Evolutionary conservation across 2,329 filamentous ascomycete species (phyloP).

Genomic region (Aspergillus tubingensis): DNA sequence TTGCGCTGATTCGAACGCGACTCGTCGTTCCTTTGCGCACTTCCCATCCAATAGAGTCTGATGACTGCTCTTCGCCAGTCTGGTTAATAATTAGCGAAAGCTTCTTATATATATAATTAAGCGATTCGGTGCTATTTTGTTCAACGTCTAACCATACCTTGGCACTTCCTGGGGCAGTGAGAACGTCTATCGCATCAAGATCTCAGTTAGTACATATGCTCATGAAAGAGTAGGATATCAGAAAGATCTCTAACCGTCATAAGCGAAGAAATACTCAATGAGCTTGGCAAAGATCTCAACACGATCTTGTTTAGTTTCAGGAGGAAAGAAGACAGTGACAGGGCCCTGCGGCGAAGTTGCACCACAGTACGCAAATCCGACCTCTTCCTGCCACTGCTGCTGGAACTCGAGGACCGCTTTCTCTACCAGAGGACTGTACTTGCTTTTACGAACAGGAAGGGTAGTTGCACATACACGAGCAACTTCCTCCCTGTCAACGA

Average conservation of each 20-base stretch:
- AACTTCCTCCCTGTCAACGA: background rate
- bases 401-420: background rate
- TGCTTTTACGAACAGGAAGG: background rate
- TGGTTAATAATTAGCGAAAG: too few relatives aligned
- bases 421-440: background rate
- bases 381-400: background rate
- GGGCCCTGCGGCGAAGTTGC: background rate
- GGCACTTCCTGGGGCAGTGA: too few relatives aligned
- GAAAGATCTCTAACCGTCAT: background rate
- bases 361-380: background rate
- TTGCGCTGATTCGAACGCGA: background rate
- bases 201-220: too few relatives aligned
- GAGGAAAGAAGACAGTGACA: background rate
- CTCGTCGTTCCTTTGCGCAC: background rate
- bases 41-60: background rate
- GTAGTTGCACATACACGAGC: background rate
- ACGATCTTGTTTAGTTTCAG: background rate
- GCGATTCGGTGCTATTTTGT: too few relatives aligned
- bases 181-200: too few relatives aligned
- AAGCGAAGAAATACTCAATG: background rate
- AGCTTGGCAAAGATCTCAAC: background rate
- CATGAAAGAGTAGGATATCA: too few relatives aligned
- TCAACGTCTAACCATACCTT: too few relatives aligned
- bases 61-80: too few relatives aligned
- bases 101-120: too few relatives aligned